Conservation (phyloP, 78 protist species). For the Chrysochromulina parva region DNA sequence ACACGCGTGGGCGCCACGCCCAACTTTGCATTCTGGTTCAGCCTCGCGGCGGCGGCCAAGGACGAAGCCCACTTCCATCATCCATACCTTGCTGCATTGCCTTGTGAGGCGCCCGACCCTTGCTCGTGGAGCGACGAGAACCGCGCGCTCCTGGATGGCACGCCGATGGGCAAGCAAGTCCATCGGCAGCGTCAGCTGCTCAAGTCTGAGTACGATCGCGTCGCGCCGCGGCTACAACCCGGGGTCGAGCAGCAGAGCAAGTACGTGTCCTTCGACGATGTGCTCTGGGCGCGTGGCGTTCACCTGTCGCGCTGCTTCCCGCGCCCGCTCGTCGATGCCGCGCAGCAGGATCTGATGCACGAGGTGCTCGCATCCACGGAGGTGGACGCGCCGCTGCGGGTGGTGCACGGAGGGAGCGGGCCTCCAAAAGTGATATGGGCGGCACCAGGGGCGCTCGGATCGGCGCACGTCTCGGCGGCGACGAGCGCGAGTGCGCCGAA, state of each 20-base stretch:
- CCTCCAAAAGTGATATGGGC: too few relatives aligned
- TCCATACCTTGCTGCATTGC: not conserved
- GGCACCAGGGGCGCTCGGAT: too few relatives aligned
- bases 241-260: too few relatives aligned
- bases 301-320: constrained; percentile 13
- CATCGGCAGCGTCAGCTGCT: not conserved
- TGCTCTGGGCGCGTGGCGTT: not conserved
- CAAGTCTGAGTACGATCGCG: not conserved
- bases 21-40: constrained; percentile 1
- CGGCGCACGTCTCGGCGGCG: too few relatives aligned
- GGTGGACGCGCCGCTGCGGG: not conserved
- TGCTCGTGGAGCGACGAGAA: not conserved
- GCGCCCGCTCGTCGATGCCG: not conserved
- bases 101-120: not conserved
- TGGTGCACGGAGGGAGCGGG: not conserved
- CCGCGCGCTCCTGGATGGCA: not conserved
- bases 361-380: not conserved
- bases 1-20: not conserved
- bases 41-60: not conserved
- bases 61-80: not conserved
- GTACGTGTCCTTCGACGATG: not conserved
- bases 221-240: not conserved
- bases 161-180: not conserved
- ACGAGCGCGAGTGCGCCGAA: too few relatives aligned
- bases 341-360: not conserved